A percentile compares a stretch with the other conserved stretches of the same genome.
These are phyloP conservation scores for Hyphodiscus sp. DNA, from an alignment of 2,329 filamentous ascomycete species.

Conservation along the genomic window DNA sequence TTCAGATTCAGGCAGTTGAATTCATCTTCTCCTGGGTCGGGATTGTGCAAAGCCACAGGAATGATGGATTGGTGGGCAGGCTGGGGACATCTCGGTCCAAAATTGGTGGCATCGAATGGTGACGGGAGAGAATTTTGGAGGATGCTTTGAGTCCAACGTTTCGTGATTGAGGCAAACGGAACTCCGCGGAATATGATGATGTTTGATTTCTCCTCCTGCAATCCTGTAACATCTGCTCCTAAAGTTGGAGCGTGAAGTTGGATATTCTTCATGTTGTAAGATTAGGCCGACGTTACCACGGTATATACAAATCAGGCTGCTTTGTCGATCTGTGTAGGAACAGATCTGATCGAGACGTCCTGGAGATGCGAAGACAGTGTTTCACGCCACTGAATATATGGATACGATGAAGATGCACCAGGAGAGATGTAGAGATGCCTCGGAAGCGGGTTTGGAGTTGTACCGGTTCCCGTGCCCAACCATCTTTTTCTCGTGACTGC, in stretches of 20 bases:
- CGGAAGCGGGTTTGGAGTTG: too few relatives aligned
- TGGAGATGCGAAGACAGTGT: too few relatives aligned
- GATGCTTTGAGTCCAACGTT: conserved; percentile 8
- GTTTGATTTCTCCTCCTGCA: neutral
- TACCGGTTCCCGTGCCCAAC: too few relatives aligned
- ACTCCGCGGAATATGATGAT: conserved; percentile 7
- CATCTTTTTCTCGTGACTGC: too few relatives aligned
- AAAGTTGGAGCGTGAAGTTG: neutral
- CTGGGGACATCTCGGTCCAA: conserved; percentile 7
- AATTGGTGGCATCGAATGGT: conserved; percentile 9
- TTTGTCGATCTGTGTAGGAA: too few relatives aligned
- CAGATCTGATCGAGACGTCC: too few relatives aligned
- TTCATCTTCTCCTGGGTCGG: conserved; percentile 19
- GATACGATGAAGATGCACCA: too few relatives aligned
- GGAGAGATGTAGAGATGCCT: too few relatives aligned
- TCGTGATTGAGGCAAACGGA: conserved; percentile 5
- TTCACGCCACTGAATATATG: too few relatives aligned
- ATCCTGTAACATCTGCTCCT: neutral
- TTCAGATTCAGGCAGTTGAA: conserved; percentile 30
- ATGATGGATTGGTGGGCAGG: neutral
- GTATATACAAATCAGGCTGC: too few relatives aligned
- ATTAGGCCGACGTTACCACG: too few relatives aligned
- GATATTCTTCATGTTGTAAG: neutral
- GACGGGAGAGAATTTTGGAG: conserved; percentile 2
- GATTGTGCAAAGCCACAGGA: neutral